Conservation (phyloP, 2,329 filamentous ascomycete species). For the Dissoconium aciculare region DNA sequence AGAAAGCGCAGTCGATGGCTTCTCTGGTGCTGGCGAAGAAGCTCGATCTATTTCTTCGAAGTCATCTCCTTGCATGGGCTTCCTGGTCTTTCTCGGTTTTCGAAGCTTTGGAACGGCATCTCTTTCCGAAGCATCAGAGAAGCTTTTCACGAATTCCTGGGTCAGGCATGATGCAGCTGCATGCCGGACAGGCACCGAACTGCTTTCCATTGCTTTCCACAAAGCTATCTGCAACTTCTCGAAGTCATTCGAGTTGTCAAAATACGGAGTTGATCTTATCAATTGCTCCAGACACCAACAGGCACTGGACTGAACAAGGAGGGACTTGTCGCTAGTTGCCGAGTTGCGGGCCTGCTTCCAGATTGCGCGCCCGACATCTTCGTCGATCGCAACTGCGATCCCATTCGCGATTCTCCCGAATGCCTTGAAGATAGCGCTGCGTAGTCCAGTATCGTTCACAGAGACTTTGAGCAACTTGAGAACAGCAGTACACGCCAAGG, state of each 20-base stretch:
- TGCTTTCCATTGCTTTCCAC: constrained; percentile 75
- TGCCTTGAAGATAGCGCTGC: constrained; percentile 61
- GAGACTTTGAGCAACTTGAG: constrained; percentile 69
- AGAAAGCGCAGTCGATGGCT: constrained; percentile 52
- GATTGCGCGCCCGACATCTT: constrained; percentile 69
- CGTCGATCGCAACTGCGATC: constrained; percentile 64
- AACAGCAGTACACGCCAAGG: constrained; percentile 54
- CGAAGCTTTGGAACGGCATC: constrained; percentile 44
- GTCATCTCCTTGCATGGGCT: constrained; percentile 44
- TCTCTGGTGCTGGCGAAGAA: constrained; percentile 61
- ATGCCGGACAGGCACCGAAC: constrained; percentile 60
- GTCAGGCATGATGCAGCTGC: constrained; percentile 77
- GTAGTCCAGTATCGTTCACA: constrained; percentile 64
- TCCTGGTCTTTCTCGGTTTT: constrained; percentile 60
- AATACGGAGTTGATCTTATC: constrained; percentile 58
- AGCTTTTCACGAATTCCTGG: constrained; percentile 65
- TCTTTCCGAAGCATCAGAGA: constrained; percentile 45
- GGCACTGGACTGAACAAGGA: constrained; percentile 62
- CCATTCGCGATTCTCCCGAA: constrained; percentile 63
- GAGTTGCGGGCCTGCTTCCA: constrained; percentile 82
- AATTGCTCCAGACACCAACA: constrained; percentile 67
- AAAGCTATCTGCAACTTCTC: constrained; percentile 70
- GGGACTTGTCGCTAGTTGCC: constrained; percentile 65
- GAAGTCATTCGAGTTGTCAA: constrained; percentile 78
- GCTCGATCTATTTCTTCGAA: constrained; percentile 52